Base-by-base conservation (phyloP, 352 stramenopile genomes). In the Phytophthora idaei region DNA sequence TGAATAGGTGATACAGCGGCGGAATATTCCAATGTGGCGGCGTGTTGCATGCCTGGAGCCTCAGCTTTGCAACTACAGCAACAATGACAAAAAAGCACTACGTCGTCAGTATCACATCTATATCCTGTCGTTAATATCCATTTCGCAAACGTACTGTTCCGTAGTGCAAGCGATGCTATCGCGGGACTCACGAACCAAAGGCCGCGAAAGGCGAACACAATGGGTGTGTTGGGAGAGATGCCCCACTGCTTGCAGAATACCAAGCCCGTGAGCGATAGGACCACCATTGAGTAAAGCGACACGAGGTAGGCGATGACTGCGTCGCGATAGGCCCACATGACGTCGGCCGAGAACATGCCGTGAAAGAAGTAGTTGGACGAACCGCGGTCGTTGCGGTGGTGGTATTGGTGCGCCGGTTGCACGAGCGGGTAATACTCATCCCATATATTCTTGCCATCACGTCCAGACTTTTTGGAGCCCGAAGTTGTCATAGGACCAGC, bases 341-440 rank as follows among this genome's bases (percentile, higher is more conserved):
- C 88, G 55, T 95, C 88, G 50, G 85, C 83, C n/a, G 84, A 90
- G 69, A 94, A 94, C 81, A 94, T 90, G 74, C 84, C 84, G 59
- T 94, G 83, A 74, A 92, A 95, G 64, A 95, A 95, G 57, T 91
- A 92, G 74, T 90, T 92, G 56, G 75, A 88, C n/a, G 82, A 83
- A 47, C 78, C 78, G 36, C 80, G 80, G 56, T 86, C 85, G 39
- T 89, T 90, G 69, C 80, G 81, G 53, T 90, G 72, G 67, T 93
- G 81, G 59, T 93, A 92, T 74, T 92, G 81, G 66, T 91, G 83
- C 36, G 86, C 70, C 5, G 88, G 86, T 69, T 95, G 88, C 52
- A 95, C 84, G 47, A 95, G 86, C 58, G 88, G 88, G 58, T 95
- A 95, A 67, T 94, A 92, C 72, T 95, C 88, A 41, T 95, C 88